Percentiles rank a stretch among this genome's conserved stretches.
Evolutionary conservation across 495 filamentous ascomycete species (phyloP).

Genomic region (Aspergillus sclerotiicarbonarius): DNA sequence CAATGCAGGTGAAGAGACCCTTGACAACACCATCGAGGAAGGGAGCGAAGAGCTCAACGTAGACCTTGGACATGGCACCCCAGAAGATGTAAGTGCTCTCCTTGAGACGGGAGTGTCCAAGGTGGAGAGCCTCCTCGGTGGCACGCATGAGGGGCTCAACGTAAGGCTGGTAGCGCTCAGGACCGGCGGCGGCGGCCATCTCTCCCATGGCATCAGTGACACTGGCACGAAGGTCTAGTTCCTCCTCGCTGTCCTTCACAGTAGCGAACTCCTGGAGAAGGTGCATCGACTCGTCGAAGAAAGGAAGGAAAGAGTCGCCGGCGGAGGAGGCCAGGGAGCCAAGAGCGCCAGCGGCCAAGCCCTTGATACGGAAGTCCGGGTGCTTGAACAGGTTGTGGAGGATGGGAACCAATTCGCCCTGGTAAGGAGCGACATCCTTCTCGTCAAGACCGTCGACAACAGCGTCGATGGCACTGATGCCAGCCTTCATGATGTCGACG

Average conservation of each 20-base stretch:
- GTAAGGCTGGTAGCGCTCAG: constrained; percentile 82
- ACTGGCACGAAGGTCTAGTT: constrained; percentile 83
- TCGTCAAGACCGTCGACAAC: constrained; percentile 86
- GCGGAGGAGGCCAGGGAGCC: constrained; percentile 85
- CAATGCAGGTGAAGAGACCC: constrained; percentile 77
- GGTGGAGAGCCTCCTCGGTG: constrained; percentile 85
- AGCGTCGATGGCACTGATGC: constrained; percentile 87
- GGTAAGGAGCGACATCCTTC: constrained; percentile 76
- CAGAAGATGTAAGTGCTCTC: constrained; percentile 97
- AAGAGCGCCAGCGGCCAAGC: constrained; percentile 80
- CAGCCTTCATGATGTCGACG: constrained; percentile 80
- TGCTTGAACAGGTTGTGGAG: constrained; percentile 78
- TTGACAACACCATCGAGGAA: constrained; percentile 85
- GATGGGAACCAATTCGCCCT: constrained; percentile 76
- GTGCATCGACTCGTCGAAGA: constrained; percentile 85
- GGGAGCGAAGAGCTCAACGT: constrained; percentile 81
- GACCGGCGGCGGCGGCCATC: constrained; percentile 84
- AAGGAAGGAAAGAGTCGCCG: constrained; percentile 79
- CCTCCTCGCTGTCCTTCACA: constrained; percentile 84
- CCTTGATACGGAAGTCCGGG: constrained; percentile 85
- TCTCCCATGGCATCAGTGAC: constrained; percentile 90
- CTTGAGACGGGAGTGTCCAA: constrained; percentile 83
- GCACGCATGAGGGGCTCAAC: constrained; percentile 85
- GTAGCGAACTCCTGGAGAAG: constrained; percentile 77
- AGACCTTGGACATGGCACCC: constrained; percentile 91